Evolutionary conservation across 805 yeast species (phyloP).

Genomic region (Metschnikowia lachancei): DNA sequence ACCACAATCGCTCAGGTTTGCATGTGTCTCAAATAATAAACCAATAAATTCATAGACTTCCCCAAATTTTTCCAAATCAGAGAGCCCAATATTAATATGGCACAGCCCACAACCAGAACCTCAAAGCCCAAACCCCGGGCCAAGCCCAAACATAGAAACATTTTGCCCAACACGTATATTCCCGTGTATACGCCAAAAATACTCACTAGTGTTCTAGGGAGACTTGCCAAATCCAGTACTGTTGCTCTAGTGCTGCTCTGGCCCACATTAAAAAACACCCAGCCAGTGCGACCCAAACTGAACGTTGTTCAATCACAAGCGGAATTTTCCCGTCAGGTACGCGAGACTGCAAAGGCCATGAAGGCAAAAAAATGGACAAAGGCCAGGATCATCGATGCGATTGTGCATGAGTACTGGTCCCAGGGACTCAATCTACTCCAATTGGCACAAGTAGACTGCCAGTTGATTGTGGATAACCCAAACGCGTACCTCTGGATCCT

Average conservation of each 20-base stretch:
- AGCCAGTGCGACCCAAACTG: slow-evolving; percentile 17
- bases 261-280: slow-evolving; percentile 31
- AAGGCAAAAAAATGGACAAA: slow-evolving; percentile 24
- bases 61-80: too few species aligned
- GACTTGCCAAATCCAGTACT: slow-evolving; percentile 34
- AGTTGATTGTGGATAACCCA: slow-evolving; percentile 59
- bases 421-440: slow-evolving; percentile 62
- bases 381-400: slow-evolving; percentile 39
- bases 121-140: background rate
- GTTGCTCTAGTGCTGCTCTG: slow-evolving; percentile 33
- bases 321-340: slow-evolving; percentile 10
- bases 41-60: too few species aligned
- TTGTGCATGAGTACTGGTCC: slow-evolving; percentile 52
- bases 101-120: background rate
- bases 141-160: slow-evolving; percentile 23
- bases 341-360: slow-evolving; percentile 14
- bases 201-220: slow-evolving; percentile 22
- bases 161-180: slow-evolving; percentile 39
- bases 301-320: slow-evolving; percentile 7
- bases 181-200: slow-evolving; percentile 30
- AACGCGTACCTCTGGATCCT: slow-evolving; percentile 45
- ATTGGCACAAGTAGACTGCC: slow-evolving; percentile 68
- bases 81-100: too few species aligned
- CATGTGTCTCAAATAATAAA: too few species aligned
- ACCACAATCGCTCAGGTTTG: too few species aligned